Evolutionary conservation across 2,329 filamentous ascomycete species (phyloP), one percentile per base, ranked within the genome.

Genomic region (Pleurostoma richardsiae): DNA sequence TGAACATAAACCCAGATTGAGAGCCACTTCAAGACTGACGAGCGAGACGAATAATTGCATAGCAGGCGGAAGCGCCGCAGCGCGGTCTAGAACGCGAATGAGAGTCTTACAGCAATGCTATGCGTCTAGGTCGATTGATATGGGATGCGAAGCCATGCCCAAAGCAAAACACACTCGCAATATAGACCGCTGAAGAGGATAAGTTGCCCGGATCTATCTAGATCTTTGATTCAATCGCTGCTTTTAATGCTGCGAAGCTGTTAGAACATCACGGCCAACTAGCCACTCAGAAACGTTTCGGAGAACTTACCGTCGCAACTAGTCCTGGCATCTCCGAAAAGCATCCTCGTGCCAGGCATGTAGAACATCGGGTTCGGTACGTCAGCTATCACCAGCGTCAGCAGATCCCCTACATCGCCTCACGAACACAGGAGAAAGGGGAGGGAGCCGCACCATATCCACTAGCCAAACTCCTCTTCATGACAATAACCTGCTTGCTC

Each of bases 311-410:
- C 87, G 71, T 94, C 88, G 60, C 88, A 92, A 49, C 85, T 87
- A 49, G 81, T 78, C 70, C 89, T 92, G 26, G 90, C 90, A 69
- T 96, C 90, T 29, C 90, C 90, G 68, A 96, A 95, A 49, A 96
- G 65, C 90, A 95, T 96, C 70, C 86, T 88, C 3, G 90, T 90
- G 44, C 86, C 86, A 4, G 87, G 85, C 86, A 91, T 92, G 67
- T 85, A 94, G 67, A 95, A 94, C 88, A 96, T 91, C 1, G 90
- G 90, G 61, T 96, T 96, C 8, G 86, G 87, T 7, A 96, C 88
- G 67, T 96, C 90, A 26, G 90, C 86, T 87, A 39, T 30, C 19
- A 19, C 19, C 19, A 19, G 30, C 39, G 39, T 47, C 41, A 30
- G 44, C 39, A 36, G 29, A 41, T 49, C 43, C 48, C 45, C 29